Conservation (phyloP, 257 asterid species). For the Lycium barbarum region DNA sequence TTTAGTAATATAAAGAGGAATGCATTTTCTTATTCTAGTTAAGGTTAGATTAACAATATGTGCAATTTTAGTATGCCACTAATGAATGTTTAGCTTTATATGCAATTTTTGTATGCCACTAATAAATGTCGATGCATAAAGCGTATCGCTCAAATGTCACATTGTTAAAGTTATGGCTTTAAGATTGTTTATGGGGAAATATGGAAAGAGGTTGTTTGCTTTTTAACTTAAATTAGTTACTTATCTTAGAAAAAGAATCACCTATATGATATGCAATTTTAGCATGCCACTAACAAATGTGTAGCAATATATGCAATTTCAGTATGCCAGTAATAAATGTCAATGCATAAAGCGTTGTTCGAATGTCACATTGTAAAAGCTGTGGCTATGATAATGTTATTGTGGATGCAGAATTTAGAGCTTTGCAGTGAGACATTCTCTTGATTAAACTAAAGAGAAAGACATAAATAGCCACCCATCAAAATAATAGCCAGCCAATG, state of each 20-base stretch:
- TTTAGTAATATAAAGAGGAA: neutral
- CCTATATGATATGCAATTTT: neutral
- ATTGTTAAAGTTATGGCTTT: neutral
- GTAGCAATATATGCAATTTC: no score
- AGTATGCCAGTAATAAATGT: neutral
- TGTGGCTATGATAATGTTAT: neutral
- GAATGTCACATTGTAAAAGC: neutral
- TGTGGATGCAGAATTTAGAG: neutral
- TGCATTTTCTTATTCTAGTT: slow-evolving; percentile 21
- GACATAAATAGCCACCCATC: no score
- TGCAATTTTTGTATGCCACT: neutral
- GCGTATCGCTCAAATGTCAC: neutral
- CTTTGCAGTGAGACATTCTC: neutral
- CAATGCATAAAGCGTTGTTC: neutral
- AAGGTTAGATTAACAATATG: neutral
- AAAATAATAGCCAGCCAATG: no score
- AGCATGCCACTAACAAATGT: no score
- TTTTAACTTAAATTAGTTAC: neutral
- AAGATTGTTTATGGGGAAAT: neutral
- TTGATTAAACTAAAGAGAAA: neutral
- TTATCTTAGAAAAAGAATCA: neutral
- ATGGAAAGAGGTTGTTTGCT: neutral
- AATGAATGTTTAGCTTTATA: no score
- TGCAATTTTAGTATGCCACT: neutral
- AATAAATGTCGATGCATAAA: neutral